phyloP scores from a whole-genome alignment of 2,329 filamentous ascomycete genomes.

The Ceratocystis variospora region DNA sequence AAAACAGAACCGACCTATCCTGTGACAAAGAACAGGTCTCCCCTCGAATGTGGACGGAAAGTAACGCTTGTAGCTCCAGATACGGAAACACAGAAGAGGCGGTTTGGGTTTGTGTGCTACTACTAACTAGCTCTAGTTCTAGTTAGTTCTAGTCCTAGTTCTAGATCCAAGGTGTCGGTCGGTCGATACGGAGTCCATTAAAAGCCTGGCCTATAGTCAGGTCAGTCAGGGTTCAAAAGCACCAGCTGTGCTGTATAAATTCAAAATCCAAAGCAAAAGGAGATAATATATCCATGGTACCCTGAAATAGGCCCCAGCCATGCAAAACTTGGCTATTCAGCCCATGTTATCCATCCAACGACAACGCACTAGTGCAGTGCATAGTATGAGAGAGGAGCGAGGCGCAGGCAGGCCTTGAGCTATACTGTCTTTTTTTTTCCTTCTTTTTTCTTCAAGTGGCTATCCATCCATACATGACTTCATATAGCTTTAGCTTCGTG shows the following conservation, averaged over 20 bases:
- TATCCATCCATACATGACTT: not conserved
- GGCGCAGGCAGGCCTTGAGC: not conserved
- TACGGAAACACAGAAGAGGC: no score
- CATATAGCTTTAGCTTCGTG: not conserved
- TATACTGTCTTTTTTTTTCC: not conserved
- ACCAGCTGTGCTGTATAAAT: not conserved
- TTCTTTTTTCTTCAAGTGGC: not conserved
- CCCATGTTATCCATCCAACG: not conserved
- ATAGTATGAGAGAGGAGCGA: not conserved
- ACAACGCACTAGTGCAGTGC: conserved; percentile 2
- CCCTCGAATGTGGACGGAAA: no score
- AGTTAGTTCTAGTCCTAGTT: no score
- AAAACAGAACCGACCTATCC: not conserved
- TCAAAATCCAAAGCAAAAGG: not conserved
- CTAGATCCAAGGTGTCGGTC: no score
- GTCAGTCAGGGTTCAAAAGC: not conserved
- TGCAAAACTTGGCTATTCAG: not conserved
- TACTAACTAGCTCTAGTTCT: no score
- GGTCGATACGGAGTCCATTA: not conserved
- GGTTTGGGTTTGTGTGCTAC: no score
- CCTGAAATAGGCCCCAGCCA: conserved; percentile 2
- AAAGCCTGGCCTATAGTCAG: not conserved
- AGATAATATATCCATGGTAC: not conserved
- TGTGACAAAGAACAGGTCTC: not conserved
- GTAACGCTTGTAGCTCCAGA: no score